A percentile compares a stretch with the other conserved stretches of the same genome.
Conservation (phyloP, 208 protist species). For the Crithidia acanthocephali region DNA sequence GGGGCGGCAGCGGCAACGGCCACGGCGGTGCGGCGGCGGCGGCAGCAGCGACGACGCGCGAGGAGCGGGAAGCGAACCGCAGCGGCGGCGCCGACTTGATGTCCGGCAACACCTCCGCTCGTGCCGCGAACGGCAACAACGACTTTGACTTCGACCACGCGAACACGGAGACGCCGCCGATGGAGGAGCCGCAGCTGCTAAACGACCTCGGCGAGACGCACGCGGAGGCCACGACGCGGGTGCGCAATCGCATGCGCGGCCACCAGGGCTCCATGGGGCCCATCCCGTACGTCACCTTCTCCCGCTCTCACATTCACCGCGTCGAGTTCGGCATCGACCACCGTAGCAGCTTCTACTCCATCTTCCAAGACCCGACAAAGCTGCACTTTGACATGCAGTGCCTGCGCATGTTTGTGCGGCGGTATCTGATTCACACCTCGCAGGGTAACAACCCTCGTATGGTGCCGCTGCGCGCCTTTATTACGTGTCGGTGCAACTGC, state of each 20-base stretch:
- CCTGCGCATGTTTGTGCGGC: constrained; percentile 83
- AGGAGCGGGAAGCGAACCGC: constrained; percentile 23
- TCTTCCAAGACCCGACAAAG: constrained; percentile 64
- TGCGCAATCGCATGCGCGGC: constrained; percentile 32
- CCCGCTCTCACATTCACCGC: constrained; percentile 66
- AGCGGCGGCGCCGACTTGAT: not conserved
- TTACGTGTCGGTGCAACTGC: constrained; percentile 62
- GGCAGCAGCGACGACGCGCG: constrained; percentile 6
- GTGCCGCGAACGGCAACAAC: constrained; percentile 9
- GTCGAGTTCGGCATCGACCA: constrained; percentile 76
- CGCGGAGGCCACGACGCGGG: constrained; percentile 21
- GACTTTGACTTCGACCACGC: constrained; percentile 30
- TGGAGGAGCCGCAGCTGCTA: constrained; percentile 14
- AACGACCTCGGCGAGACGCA: constrained; percentile 28
- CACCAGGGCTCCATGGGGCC: constrained; percentile 54
- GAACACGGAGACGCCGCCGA: not conserved
- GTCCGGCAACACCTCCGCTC: not conserved
- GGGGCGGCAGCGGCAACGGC: too few relatives aligned
- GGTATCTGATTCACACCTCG: constrained; percentile 80
- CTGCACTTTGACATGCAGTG: constrained; percentile 79
- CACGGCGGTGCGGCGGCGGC: too few relatives aligned
- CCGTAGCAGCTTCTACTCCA: constrained; percentile 52
- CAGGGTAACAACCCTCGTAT: constrained; percentile 75
- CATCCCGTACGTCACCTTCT: constrained; percentile 82
- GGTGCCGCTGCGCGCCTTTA: constrained; percentile 67